Percentiles rank a stretch among this genome's conserved stretches.
Conservation (phyloP, 371 early-diverging fungal species). For the Zychaea mexicana region DNA sequence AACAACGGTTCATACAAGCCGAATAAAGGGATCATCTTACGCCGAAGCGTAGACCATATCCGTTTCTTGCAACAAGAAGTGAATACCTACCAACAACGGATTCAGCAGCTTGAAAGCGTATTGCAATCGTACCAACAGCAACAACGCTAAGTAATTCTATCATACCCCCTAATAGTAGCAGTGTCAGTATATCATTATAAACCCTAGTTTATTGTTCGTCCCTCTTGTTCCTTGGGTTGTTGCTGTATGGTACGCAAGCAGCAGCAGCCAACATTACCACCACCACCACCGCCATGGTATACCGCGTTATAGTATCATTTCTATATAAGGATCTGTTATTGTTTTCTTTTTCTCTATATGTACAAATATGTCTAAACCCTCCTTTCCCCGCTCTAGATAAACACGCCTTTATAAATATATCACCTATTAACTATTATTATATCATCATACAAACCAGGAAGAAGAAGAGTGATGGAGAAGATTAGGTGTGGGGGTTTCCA, state of each 20-base stretch:
- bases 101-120: conserved; percentile 68
- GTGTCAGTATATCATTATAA: too few species aligned
- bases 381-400: background rate
- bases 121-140: conserved; percentile 12
- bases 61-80: conserved; percentile 69
- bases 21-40: conserved; percentile 87
- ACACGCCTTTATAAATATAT: background rate
- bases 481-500: too few species aligned
- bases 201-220: too few species aligned
- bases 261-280: too few species aligned
- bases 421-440: too few species aligned
- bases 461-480: too few species aligned
- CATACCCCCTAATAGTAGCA: too few species aligned
- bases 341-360: background rate
- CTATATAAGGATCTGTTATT: background rate
- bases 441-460: too few species aligned
- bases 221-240: too few species aligned
- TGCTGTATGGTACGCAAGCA: too few species aligned
- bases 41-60: conserved; percentile 85
- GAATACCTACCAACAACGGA: conserved; percentile 56
- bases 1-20: conserved; percentile 73
- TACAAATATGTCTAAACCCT: background rate
- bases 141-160: background rate
- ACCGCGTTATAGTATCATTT: too few species aligned
- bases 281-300: too few species aligned